These are phyloP conservation scores for Ilex aquifolium DNA, from an alignment of 257 asterid species.

Conservation along the genomic window DNA sequence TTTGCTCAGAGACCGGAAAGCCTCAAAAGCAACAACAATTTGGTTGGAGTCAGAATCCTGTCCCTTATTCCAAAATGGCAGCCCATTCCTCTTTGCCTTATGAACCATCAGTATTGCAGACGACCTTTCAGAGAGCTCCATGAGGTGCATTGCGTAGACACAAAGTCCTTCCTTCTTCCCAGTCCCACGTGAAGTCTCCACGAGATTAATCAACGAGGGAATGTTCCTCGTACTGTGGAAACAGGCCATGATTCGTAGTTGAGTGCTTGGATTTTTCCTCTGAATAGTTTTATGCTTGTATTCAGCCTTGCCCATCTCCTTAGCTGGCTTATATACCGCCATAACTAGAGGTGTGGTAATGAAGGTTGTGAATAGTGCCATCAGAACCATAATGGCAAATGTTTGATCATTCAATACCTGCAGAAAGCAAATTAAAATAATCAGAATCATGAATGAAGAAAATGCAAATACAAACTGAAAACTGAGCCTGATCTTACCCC, in stretches of 20 bases:
- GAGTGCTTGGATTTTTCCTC: constrained; percentile 26
- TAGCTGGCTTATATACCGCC: constrained; percentile 50
- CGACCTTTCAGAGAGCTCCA: constrained; percentile 55
- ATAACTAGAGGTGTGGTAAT: constrained; percentile 51
- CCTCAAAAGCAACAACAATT: constrained; percentile 52
- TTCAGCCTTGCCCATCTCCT: constrained; percentile 10
- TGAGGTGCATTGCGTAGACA: constrained; percentile 53
- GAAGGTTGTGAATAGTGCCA: constrained; percentile 62
- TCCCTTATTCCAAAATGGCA: constrained; percentile 39
- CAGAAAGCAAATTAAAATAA: constrained; percentile 1
- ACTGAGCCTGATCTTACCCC: constrained; percentile 31
- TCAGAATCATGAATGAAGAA: not conserved
- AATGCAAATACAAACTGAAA: not conserved
- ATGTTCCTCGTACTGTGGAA: constrained; percentile 45
- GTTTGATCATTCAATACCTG: constrained; percentile 58
- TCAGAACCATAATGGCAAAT: constrained; percentile 55
- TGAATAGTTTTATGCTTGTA: constrained; percentile 44
- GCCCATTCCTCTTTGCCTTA: constrained; percentile 37
- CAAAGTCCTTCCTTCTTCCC: constrained; percentile 39
- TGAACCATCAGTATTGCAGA: constrained; percentile 61
- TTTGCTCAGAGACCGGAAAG: constrained; percentile 37
- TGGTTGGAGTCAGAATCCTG: constrained; percentile 28
- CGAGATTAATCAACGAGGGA: constrained; percentile 46
- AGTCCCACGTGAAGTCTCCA: constrained; percentile 51
- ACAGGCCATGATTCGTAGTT: constrained; percentile 43